phyloP scores from a whole-genome alignment of 371 early-diverging fungal species.

The Batkoa obscura region DNA sequence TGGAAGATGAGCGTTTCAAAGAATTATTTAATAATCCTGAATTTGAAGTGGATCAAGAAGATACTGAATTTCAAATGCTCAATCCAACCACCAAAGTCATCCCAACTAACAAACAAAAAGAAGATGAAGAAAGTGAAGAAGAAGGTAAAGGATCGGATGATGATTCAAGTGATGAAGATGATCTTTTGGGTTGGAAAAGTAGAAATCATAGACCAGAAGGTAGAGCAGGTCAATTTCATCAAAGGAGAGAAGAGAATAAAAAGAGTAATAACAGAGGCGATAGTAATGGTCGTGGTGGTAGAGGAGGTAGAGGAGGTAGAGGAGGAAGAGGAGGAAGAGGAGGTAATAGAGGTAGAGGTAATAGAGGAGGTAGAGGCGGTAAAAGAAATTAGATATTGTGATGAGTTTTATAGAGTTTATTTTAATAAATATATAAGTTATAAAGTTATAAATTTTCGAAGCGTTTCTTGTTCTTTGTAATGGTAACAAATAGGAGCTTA shows the following conservation, averaged over 20 bases:
- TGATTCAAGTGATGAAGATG: not conserved
- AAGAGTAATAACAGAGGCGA: not conserved
- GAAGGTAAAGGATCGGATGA: constrained; percentile 9
- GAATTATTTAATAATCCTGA: constrained; percentile 81
- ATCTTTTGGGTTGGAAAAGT: not conserved
- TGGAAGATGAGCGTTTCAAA: constrained; percentile 71
- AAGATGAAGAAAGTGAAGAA: constrained; percentile 8
- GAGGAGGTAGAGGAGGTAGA: not conserved
- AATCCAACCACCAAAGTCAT: constrained; percentile 28
- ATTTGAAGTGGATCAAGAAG: constrained; percentile 74
- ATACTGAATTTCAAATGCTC: constrained; percentile 64
- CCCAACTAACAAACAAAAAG: not conserved
- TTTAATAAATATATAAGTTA: too few species aligned
- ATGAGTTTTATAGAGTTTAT: not conserved
- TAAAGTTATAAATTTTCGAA: too few species aligned
- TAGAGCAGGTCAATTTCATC: not conserved
- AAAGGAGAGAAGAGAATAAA: not conserved
- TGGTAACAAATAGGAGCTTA: too few species aligned
- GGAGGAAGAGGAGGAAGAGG: not conserved
- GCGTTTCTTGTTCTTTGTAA: too few species aligned
- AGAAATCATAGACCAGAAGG: not conserved
- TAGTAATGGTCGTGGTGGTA: not conserved
- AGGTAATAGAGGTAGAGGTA: not conserved
- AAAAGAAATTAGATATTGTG: too few species aligned
- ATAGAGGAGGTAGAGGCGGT: not conserved